Percentiles rank a stretch among this genome's conserved stretches.
phyloP scores from a whole-genome alignment of 164 flowering plant species.

The Macadamia integrifolia region DNA sequence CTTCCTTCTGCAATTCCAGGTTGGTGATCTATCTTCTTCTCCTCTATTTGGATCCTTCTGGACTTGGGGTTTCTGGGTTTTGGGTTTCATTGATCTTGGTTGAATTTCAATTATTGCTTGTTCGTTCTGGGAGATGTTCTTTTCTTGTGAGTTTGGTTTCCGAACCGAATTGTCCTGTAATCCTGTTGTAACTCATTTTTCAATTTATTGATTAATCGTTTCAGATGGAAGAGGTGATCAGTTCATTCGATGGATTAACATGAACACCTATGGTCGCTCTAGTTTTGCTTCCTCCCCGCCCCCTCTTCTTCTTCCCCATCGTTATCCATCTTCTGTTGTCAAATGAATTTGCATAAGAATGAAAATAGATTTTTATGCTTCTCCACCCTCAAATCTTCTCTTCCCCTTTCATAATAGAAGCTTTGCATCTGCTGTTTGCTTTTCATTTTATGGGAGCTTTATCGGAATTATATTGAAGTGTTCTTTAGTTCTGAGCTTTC shows the following conservation, averaged over 20 bases:
- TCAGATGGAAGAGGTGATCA: neutral
- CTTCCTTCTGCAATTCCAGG: conserved; percentile 24
- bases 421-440: neutral
- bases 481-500: neutral
- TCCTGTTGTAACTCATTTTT: neutral
- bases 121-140: neutral
- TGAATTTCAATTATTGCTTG: neutral
- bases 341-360: too few relatives aligned
- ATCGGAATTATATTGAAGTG: neutral
- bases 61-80: neutral
- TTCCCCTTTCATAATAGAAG: neutral
- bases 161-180: neutral
- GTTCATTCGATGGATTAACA: neutral
- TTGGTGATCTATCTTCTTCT: conserved; percentile 3
- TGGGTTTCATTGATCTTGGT: neutral
- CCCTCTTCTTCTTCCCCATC: neutral
- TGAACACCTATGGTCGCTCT: neutral
- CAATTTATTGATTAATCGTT: neutral
- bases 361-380: too few relatives aligned
- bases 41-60: neutral
- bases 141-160: neutral
- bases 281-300: neutral
- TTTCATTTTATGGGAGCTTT: too few relatives aligned
- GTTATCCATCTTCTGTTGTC: too few relatives aligned
- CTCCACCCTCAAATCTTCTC: too few relatives aligned